Evolutionary conservation across 2,329 filamentous ascomycete genomes (phyloP).

Genomic region (Pestalotiopsis sp.): DNA sequence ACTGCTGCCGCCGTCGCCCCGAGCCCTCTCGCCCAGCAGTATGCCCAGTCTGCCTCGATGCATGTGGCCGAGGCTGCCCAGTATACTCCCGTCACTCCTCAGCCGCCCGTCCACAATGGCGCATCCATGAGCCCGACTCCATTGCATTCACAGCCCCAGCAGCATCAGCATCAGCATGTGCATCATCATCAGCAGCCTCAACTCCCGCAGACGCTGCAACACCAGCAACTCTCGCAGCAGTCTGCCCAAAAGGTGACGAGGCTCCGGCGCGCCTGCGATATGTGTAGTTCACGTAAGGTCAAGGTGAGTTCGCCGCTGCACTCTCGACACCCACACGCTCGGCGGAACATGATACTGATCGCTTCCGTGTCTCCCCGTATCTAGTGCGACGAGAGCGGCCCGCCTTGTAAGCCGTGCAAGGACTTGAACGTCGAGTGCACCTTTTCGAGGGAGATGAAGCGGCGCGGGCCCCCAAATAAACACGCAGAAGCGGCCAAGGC

Average conservation of each 20-base stretch:
- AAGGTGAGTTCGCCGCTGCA: conserved; percentile 40
- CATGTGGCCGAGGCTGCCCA: conserved; percentile 28
- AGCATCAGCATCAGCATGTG: neutral
- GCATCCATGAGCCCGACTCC: conserved; percentile 1
- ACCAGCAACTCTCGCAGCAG: neutral
- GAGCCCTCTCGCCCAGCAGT: conserved; percentile 30
- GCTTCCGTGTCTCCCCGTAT: neutral
- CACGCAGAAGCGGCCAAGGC: conserved; percentile 59
- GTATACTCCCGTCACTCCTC: conserved; percentile 4
- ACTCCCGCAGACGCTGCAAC: neutral
- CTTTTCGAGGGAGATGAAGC: conserved; percentile 58
- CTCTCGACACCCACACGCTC: neutral
- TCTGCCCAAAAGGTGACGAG: conserved; percentile 51
- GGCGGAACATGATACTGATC: neutral
- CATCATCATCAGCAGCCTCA: neutral
- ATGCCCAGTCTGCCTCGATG: conserved; percentile 34
- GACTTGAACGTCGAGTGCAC: conserved; percentile 62
- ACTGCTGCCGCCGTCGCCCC: conserved; percentile 11
- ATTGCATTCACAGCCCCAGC: neutral
- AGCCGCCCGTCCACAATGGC: neutral
- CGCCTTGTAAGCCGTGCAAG: conserved; percentile 59
- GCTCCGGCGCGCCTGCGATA: conserved; percentile 60
- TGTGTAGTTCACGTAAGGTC: conserved; percentile 65
- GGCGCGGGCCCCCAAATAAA: conserved; percentile 61
- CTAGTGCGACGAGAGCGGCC: conserved; percentile 55